Evolutionary conservation across 2,329 filamentous ascomycete genomes (phyloP).

Genomic region (Karstenula rhodostoma): DNA sequence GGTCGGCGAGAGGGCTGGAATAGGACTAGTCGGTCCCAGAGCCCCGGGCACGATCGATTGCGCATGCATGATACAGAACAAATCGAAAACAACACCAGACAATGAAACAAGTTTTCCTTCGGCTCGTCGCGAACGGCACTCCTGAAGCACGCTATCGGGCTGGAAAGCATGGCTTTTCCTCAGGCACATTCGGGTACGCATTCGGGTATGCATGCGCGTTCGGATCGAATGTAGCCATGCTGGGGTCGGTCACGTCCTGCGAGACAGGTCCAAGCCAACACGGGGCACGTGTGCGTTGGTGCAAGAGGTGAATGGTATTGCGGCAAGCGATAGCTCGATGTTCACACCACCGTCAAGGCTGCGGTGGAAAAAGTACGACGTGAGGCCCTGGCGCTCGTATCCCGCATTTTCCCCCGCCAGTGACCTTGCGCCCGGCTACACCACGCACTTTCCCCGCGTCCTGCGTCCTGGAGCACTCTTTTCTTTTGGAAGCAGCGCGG

Average conservation of each 20-base stretch:
- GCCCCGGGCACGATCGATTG: background rate
- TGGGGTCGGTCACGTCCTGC: background rate
- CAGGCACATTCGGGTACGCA: background rate
- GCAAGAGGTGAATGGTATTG: background rate
- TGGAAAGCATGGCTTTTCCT: background rate
- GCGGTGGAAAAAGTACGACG: background rate
- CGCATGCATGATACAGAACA: background rate
- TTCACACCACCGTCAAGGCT: background rate
- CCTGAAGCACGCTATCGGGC: background rate
- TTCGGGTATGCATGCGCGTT: background rate
- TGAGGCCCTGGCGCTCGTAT: background rate
- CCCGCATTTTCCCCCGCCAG: background rate
- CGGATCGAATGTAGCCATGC: background rate
- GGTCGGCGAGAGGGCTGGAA: background rate
- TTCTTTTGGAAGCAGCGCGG: background rate
- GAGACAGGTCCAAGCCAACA: background rate
- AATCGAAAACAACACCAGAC: background rate
- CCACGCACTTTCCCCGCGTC: constrained; percentile 3
- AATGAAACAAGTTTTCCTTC: background rate
- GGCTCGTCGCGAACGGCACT: background rate
- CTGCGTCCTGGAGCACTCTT: background rate
- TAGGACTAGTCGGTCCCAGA: background rate
- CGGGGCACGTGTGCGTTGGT: background rate
- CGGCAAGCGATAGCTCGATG: background rate
- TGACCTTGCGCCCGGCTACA: constrained; percentile 4